Evolutionary conservation across 2,329 filamentous ascomycete species (phyloP), one percentile per base, ranked within the genome.

Genomic region (Fusarium subglutinans): DNA sequence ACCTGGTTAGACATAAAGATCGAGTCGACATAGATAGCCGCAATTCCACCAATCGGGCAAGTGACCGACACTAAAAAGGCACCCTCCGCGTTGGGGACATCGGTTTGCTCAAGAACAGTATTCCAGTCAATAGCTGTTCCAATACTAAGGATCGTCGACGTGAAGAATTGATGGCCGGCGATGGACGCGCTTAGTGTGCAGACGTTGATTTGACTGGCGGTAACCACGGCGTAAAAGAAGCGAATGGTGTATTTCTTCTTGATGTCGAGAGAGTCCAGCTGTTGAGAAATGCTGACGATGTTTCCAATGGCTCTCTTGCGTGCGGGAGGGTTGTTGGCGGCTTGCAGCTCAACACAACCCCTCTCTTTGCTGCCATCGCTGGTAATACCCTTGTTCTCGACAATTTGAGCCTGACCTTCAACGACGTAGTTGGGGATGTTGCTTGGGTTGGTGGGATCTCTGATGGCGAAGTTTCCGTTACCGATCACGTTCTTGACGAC

Each of bases 1-100:
- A 76, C 71, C 17, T 70, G 53, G 37, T 76, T 72, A 6, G 74
- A 76, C 43, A 76, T 63, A 7, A 76, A 76, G 63, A 76, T 75
- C 0, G 74, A 74, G 17, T 76, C 74, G 8, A 76, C 28, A 11
- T 73, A 70, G 0, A 75, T 54, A 3, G 55, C 44, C 3, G 69
- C 63, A 4, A 65, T 24, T 1, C 69, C 72, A 2, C 72, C 69
- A 4, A 51, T 3, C 0, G 53, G 38, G 17, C 74, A 76, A 10
- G 20, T 47, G 7, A 76, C 26, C 0, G n/a, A 26, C 17, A 76
- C 57, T 0, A 26, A 28, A 22, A 76, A 55, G 2, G 58, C 22
- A 8, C 63, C 60, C 1, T 48, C 8, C 0, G 14, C 17, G 1
- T 55, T 33, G 0, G 57, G 30, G 17, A 65, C 40, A 13, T 48